phyloP scores from a whole-genome alignment of 2,329 filamentous ascomycete species.

The Fusarium armeniacum region DNA sequence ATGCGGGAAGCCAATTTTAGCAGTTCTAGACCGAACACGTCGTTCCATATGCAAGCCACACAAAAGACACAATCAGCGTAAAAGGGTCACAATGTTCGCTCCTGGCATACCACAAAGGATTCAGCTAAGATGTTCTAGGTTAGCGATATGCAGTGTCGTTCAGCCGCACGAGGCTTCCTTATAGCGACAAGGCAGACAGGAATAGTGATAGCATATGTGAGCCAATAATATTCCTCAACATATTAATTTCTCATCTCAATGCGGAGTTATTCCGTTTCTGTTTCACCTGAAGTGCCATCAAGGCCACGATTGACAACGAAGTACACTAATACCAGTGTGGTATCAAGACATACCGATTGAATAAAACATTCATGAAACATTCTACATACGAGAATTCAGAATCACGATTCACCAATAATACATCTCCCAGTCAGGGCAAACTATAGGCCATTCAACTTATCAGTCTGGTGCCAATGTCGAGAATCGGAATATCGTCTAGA shows the following conservation, averaged over 20 bases:
- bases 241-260: neutral
- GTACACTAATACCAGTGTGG: no score
- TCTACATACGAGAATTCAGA: no score
- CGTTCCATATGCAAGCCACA: constrained; percentile 20
- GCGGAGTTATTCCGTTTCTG: neutral
- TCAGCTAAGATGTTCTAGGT: neutral
- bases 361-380: neutral
- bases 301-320: no score
- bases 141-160: constrained; percentile 17
- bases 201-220: neutral
- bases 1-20: neutral
- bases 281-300: no score
- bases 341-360: neutral
- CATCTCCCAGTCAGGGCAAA: no score
- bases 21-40: neutral
- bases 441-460: no score
- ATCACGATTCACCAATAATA: no score
- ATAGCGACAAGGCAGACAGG: constrained; percentile 3
- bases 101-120: fast-evolving
- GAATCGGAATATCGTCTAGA: no score
- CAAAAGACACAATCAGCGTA: neutral
- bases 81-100: neutral
- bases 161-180: constrained; percentile 31
- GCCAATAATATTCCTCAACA: neutral
- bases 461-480: no score